Evolutionary conservation across 371 early-diverging fungal genomes (phyloP).

Genomic region (Cokeromyces recurvatus): DNA sequence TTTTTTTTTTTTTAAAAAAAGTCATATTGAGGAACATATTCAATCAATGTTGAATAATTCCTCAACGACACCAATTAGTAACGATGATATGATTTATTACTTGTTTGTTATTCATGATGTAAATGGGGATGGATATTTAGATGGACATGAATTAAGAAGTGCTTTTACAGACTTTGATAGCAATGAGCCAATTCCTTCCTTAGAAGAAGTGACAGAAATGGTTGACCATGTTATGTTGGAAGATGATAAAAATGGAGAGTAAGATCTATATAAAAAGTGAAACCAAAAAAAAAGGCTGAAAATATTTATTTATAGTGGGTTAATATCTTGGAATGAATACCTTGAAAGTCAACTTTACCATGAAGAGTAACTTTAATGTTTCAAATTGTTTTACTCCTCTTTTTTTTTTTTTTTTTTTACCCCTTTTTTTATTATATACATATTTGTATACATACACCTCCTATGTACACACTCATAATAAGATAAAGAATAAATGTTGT

Average conservation of each 20-base stretch:
- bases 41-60: slow-evolving; percentile 21
- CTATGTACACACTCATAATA: too few relatives aligned
- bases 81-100: slow-evolving; percentile 30
- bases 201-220: slow-evolving; percentile 28
- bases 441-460: too few relatives aligned
- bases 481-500: too few relatives aligned
- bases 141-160: slow-evolving; percentile 66
- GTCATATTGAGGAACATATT: slow-evolving; percentile 36
- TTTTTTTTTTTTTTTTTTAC: too few relatives aligned
- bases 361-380: slow-evolving; percentile 7
- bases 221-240: slow-evolving; percentile 23
- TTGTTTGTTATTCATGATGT: slow-evolving; percentile 57
- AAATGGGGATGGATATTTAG: slow-evolving; percentile 62
- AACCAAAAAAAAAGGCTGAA: not conserved
- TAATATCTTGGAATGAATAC: slow-evolving; percentile 73
- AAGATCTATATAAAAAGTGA: slow-evolving; percentile 7
- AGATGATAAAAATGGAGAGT: slow-evolving; percentile 62
- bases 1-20: not conserved
- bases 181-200: slow-evolving; percentile 11
- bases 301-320: slow-evolving; percentile 44
- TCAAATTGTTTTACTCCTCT: not conserved
- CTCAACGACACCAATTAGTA: not conserved
- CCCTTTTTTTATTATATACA: too few relatives aligned
- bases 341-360: slow-evolving; percentile 64
- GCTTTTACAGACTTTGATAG: slow-evolving; percentile 43